Conservation (phyloP, 2,329 filamentous ascomycete genomes). For the Nemania sp. region DNA sequence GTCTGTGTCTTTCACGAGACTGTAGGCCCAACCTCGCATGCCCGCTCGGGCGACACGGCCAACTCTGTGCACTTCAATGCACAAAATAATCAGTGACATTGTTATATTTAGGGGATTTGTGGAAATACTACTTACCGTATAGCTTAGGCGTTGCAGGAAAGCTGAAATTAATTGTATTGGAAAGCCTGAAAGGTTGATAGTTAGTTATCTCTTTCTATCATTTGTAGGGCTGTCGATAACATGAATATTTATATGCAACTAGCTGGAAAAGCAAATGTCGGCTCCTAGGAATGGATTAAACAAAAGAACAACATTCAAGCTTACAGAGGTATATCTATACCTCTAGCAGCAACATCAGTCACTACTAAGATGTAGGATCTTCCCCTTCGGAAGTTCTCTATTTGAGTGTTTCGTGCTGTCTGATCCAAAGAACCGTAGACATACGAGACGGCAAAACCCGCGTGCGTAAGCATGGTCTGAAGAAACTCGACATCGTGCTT, state of each 20-base stretch:
- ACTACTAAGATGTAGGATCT: slow-evolving; percentile 92
- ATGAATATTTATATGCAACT: neutral
- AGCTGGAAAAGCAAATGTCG: neutral
- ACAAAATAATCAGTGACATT: neutral
- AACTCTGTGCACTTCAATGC: slow-evolving; percentile 79
- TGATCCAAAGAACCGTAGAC: slow-evolving; percentile 96
- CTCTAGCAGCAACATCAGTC: slow-evolving; percentile 94
- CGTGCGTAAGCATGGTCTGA: slow-evolving; percentile 78
- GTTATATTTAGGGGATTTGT: too few species aligned
- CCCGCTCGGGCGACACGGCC: slow-evolving; percentile 96
- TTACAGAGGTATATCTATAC: slow-evolving; percentile 87
- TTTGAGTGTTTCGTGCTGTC: slow-evolving; percentile 89
- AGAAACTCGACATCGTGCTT: slow-evolving; percentile 97
- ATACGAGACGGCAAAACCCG: slow-evolving; percentile 91
- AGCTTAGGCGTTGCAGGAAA: slow-evolving; percentile 97
- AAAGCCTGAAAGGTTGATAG: slow-evolving; percentile 68
- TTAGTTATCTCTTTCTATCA: slow-evolving; percentile 11
- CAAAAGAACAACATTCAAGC: neutral
- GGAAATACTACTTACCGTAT: slow-evolving; percentile 60
- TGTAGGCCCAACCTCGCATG: slow-evolving; percentile 93
- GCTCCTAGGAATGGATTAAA: neutral
- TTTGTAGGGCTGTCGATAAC: neutral
- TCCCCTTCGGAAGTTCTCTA: slow-evolving; percentile 88
- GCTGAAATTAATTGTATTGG: slow-evolving; percentile 98
- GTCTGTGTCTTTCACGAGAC: slow-evolving; percentile 87